phyloP scores from a whole-genome alignment of 768 basidiomycete species.

The Trametes coccinea region DNA sequence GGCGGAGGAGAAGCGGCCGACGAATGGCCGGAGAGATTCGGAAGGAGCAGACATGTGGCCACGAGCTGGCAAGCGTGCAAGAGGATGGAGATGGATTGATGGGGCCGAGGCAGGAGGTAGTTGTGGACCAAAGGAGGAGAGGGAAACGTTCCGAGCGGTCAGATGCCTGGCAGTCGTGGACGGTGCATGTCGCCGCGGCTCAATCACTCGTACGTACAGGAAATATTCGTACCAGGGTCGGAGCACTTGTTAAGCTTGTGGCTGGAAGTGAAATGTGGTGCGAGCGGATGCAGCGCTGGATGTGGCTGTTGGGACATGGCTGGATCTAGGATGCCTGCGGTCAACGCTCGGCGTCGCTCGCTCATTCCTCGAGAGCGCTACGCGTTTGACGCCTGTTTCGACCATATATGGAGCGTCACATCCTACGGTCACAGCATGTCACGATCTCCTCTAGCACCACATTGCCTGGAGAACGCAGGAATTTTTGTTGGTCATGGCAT shows the following conservation, averaged over 20 bases:
- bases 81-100: too few relatives aligned
- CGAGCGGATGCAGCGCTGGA: too few relatives aligned
- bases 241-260: too few relatives aligned
- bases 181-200: not conserved
- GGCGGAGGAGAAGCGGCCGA: constrained; percentile 7
- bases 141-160: constrained; percentile 6
- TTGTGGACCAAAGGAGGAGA: not conserved
- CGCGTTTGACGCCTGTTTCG: constrained; percentile 3
- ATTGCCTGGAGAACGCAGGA: not conserved
- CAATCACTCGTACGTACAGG: not conserved
- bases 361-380: not conserved
- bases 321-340: not conserved
- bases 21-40: not conserved
- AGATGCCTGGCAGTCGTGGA: not conserved
- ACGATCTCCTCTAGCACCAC: not conserved
- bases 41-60: constrained; percentile 7
- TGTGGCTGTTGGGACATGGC: not conserved
- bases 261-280: too few relatives aligned
- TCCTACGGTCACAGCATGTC: constrained; percentile 15
- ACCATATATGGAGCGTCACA: constrained; percentile 19
- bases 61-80: not conserved
- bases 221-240: not conserved
- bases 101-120: too few relatives aligned
- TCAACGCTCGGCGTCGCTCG: not conserved
- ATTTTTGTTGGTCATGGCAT: not conserved